A percentile compares a stretch with the other conserved stretches of the same genome.
Evolutionary conservation across 139 green algal genomes (phyloP).

Genomic region (Volvox reticuliferus): DNA sequence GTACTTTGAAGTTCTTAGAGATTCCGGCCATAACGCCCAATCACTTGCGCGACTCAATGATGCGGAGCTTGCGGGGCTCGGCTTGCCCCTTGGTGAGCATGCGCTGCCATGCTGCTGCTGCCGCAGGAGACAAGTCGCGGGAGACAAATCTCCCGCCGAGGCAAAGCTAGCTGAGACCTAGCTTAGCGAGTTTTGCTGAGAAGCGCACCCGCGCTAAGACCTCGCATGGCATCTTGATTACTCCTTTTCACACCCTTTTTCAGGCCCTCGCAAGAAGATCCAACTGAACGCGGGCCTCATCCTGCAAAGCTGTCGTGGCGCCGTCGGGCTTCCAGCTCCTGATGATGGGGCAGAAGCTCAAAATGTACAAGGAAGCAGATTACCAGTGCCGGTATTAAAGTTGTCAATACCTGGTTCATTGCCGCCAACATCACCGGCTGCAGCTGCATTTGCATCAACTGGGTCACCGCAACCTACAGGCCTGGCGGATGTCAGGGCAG

Average conservation of each 20-base stretch:
- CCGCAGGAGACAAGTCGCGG: too few relatives aligned
- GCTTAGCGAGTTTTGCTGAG: too few relatives aligned
- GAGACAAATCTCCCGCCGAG: too few relatives aligned
- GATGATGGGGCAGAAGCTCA: background rate
- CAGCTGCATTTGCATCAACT: background rate
- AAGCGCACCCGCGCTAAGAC: too few relatives aligned
- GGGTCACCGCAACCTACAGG: too few relatives aligned
- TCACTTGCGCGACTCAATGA: slow-evolving; percentile 9
- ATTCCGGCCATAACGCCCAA: background rate
- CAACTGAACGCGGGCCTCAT: slow-evolving; percentile 38
- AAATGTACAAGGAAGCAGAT: background rate
- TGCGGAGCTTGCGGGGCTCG: slow-evolving; percentile 24
- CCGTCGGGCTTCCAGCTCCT: background rate
- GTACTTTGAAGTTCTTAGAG: background rate
- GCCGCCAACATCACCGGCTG: background rate
- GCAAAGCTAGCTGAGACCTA: too few relatives aligned
- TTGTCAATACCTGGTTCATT: background rate
- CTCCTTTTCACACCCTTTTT: too few relatives aligned
- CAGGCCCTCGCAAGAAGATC: slow-evolving; percentile 48
- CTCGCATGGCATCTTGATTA: too few relatives aligned
- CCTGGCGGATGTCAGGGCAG: too few relatives aligned
- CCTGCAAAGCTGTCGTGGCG: slow-evolving; percentile 4
- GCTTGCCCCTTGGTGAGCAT: slow-evolving; percentile 20
- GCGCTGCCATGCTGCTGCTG: too few relatives aligned
- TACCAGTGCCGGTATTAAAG: background rate